phyloP scores from a whole-genome alignment of 306 rosid species.

The Prunus armeniaca region DNA sequence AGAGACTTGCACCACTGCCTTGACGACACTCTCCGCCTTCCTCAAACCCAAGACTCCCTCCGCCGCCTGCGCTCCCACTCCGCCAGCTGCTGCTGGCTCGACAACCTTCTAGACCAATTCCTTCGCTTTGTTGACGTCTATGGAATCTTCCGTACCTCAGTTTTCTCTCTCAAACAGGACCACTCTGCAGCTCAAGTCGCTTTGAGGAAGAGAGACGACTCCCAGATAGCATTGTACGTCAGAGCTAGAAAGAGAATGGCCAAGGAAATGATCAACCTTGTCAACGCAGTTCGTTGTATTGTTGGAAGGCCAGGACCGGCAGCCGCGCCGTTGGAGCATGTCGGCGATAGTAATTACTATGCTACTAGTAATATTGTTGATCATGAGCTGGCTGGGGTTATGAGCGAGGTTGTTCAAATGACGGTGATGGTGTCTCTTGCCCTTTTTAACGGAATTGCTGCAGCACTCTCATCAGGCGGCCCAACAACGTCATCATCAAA shows the following conservation, averaged over 20 bases:
- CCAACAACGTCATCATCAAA: constrained; percentile 21
- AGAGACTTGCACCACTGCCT: constrained; percentile 55
- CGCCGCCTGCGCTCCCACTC: constrained; percentile 42
- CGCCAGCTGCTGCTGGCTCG: constrained; percentile 27
- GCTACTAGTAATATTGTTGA: constrained; percentile 26
- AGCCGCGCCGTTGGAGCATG: not conserved
- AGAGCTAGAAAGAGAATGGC: constrained; percentile 47
- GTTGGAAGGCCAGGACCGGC: not conserved
- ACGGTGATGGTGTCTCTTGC: constrained; percentile 56
- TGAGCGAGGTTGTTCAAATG: constrained; percentile 48
- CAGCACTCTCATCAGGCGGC: constrained; percentile 32
- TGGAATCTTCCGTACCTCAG: constrained; percentile 68
- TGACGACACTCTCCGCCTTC: constrained; percentile 68
- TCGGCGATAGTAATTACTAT: not conserved
- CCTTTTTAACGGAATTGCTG: constrained; percentile 47
- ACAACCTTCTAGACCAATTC: constrained; percentile 68
- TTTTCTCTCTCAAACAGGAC: constrained; percentile 50
- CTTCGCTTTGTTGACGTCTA: constrained; percentile 66
- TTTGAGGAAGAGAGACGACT: constrained; percentile 50
- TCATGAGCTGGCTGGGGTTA: constrained; percentile 41
- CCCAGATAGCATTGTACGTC: constrained; percentile 34
- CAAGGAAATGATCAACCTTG: constrained; percentile 53
- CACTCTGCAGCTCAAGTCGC: constrained; percentile 73
- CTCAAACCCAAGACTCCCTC: constrained; percentile 68
- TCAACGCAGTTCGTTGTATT: constrained; percentile 33